A percentile compares a stretch with the other conserved stretches of the same genome.
phyloP scores from a whole-genome alignment of 352 stramenopile genomes.

The Pythium oligandrum region DNA sequence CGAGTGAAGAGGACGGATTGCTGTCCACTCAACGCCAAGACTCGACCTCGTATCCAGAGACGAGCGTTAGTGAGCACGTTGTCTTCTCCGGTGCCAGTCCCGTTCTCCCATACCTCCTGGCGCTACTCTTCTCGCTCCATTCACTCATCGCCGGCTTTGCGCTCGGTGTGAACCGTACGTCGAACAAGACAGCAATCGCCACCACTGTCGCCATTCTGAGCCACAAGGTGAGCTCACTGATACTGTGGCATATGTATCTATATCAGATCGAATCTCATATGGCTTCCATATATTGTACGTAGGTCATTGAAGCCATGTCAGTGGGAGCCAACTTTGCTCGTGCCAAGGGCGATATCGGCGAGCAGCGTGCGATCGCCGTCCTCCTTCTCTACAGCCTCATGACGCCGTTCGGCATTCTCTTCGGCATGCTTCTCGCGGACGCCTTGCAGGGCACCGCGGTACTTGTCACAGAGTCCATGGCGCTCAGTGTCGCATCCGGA shows the following conservation, averaged over 20 bases:
- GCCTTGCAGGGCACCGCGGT: constrained; percentile 36
- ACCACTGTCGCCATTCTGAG: constrained; percentile 63
- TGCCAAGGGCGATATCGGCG: constrained; percentile 42
- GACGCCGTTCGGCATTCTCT: constrained; percentile 54
- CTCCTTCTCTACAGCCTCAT: constrained; percentile 63
- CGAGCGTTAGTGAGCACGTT: constrained; percentile 51
- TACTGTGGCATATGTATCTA: background rate
- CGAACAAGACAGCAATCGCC: constrained; percentile 45
- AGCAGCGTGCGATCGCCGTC: constrained; percentile 40
- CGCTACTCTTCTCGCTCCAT: constrained; percentile 59
- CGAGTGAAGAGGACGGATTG: constrained; percentile 3
- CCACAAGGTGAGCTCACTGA: constrained; percentile 37
- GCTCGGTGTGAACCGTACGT: constrained; percentile 46
- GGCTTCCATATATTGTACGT: background rate
- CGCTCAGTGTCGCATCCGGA: constrained; percentile 46
- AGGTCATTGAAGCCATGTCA: constrained; percentile 66
- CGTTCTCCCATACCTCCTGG: constrained; percentile 55
- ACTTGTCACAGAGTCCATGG: constrained; percentile 35
- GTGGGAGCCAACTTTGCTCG: constrained; percentile 61
- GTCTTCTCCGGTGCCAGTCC: constrained; percentile 57
- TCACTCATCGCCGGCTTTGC: constrained; percentile 63
- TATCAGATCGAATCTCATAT: too few relatives aligned
- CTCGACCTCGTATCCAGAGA: constrained; percentile 15
- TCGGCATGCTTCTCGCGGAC: constrained; percentile 50
- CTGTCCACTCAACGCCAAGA: constrained; percentile 4